Percentiles rank a stretch among this genome's conserved stretches.
Evolutionary conservation across 345 rosid genomes (phyloP).

Genomic region (Bruguiera gymnorhiza): DNA sequence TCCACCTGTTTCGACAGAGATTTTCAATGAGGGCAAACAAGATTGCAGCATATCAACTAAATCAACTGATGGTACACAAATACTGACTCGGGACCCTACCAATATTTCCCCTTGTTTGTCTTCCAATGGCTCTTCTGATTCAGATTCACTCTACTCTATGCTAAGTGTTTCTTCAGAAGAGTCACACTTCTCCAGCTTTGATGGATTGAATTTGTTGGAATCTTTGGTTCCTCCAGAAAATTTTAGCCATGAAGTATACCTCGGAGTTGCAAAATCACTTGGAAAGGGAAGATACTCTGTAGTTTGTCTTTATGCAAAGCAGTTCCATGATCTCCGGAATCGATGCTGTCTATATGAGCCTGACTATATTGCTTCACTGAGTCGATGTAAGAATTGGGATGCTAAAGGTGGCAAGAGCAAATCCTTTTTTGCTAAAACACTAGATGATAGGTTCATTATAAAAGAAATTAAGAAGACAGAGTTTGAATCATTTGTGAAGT

Average conservation of each 20-base stretch:
- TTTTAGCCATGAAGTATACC: conserved; percentile 50
- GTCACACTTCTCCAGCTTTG: conserved; percentile 64
- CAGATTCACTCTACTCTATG: conserved; percentile 40
- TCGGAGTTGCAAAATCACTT: conserved; percentile 65
- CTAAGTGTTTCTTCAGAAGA: conserved; percentile 46
- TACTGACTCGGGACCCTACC: conserved; percentile 35
- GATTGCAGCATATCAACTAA: conserved; percentile 27
- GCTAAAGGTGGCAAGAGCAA: conserved; percentile 99
- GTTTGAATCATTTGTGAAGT: conserved; percentile 78
- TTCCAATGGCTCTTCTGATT: conserved; percentile 52
- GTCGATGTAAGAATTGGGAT: conserved; percentile 91
- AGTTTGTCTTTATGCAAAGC: conserved; percentile 61
- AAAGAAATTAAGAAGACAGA: conserved; percentile 97
- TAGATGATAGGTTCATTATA: conserved; percentile 80
- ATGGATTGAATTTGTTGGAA: conserved; percentile 66
- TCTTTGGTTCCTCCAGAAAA: conserved; percentile 49
- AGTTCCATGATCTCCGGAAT: conserved; percentile 73
- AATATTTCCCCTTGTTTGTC: conserved; percentile 49
- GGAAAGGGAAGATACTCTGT: conserved; percentile 83
- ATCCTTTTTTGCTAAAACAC: conserved; percentile 78
- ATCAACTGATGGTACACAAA: conserved; percentile 30
- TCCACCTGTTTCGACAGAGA: conserved; percentile 24
- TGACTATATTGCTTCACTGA: conserved; percentile 78
- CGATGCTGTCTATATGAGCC: conserved; percentile 70
- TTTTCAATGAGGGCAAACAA: conserved; percentile 23